phyloP scores from a whole-genome alignment of 371 early-diverging fungal species.

The Mucor saturninus region DNA sequence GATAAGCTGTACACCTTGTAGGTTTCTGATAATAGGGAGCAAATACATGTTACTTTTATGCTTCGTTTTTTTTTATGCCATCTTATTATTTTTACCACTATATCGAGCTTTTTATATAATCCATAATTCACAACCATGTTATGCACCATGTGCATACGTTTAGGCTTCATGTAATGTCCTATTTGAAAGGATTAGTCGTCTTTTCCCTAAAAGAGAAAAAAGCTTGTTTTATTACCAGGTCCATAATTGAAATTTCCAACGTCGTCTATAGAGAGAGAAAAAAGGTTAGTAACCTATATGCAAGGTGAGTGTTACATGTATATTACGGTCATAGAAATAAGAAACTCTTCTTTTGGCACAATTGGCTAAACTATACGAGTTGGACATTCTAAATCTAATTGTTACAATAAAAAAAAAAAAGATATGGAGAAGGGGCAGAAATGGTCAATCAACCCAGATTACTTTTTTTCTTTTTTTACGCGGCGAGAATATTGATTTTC shows the following conservation, averaged over 20 bases:
- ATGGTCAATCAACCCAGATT: too few relatives aligned
- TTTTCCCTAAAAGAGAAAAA: not conserved
- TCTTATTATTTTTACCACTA: constrained; percentile 59
- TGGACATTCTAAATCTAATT: constrained; percentile 34
- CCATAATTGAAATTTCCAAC: constrained; percentile 93
- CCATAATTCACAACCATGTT: constrained; percentile 96
- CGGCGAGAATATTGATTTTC: too few relatives aligned
- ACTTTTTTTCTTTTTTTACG: too few relatives aligned
- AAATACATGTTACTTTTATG: not conserved
- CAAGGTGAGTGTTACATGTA: not conserved
- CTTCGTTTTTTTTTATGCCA: constrained; percentile 7
- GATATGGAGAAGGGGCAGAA: too few relatives aligned
- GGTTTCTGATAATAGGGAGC: constrained; percentile 63
- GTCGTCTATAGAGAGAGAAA: constrained; percentile 55
- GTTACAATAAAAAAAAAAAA: too few relatives aligned
- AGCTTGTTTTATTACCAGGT: constrained; percentile 54
- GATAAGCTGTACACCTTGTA: constrained; percentile 84
- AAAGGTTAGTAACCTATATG: not conserved
- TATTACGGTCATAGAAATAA: constrained; percentile 78
- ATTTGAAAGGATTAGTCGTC: not conserved
- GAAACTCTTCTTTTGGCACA: constrained; percentile 71
- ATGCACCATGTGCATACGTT: constrained; percentile 98
- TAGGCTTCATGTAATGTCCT: constrained; percentile 99
- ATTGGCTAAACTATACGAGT: constrained; percentile 53
- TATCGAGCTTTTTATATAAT: constrained; percentile 93